Evolutionary conservation across 2,329 filamentous ascomycete genomes (phyloP), one percentile per base, ranked within the genome.

Genomic region (Exophiala sp.): DNA sequence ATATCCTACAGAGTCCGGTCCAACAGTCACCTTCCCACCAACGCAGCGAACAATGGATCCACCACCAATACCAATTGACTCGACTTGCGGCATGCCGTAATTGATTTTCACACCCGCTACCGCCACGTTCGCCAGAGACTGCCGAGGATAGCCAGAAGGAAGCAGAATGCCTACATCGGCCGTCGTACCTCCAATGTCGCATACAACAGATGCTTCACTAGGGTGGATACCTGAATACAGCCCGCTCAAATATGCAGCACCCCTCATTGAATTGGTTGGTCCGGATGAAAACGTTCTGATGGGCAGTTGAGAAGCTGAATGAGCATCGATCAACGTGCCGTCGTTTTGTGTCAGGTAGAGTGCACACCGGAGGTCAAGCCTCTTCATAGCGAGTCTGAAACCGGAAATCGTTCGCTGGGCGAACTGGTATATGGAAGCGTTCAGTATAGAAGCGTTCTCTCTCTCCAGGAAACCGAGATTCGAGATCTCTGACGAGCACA

Each of bases 301-400:
- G 0, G 83, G 83, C 20, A 83, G 69, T 11, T 72, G 69, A 0
- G 80, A 71, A 9, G 78, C 77, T 7, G 72, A 69, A 11, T 70
- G 69, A 1, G 74, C 80, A 2, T 78, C 75, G 8, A 84, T 68
- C 2, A 86, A 71, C 0, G 82, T 85, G 1, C 83, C 83, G 58
- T 85, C 83, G 44, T 86, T 86, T n/a, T 84, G 78, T 0, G 82
- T 83, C 36, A 86, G 72, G 55, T 82, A 86, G 0, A 83, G 72
- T 0, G 79, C 78, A 35, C 80, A 84, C 1, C 63, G 61, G 0
- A 83, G 65, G 0, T 74, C 72, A 1, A 85, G 66, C 2, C 71
- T 70, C 40, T 67, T 66, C 34, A 85, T 74, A 0, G 82, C 77
- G 29, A 72, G 69, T 14, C 77, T 71, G 58, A 86, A 85, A 0